Evolutionary conservation across 306 rosid genomes (phyloP).

Genomic region (Coriaria nepalensis): DNA sequence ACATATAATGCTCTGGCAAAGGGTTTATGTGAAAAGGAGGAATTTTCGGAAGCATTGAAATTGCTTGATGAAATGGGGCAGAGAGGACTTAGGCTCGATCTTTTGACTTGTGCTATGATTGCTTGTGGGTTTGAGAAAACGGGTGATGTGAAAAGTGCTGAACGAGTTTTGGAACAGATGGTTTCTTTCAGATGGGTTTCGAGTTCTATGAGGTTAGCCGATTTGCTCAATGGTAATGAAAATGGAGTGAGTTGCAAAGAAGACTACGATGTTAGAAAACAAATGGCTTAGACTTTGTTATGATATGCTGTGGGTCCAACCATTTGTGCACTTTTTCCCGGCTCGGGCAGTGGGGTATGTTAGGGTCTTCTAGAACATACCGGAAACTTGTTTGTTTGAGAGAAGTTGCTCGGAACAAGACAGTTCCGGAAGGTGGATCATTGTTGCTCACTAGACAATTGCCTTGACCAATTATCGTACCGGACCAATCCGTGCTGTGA

Average conservation of each 20-base stretch:
- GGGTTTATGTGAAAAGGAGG: conserved; percentile 17
- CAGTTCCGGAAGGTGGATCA: no score
- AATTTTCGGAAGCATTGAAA: conserved; percentile 6
- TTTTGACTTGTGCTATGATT: conserved; percentile 17
- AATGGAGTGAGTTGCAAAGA: conserved; percentile 7
- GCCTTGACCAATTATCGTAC: no score
- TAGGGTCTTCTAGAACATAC: no score
- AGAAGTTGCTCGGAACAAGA: no score
- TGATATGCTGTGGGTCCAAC: no score
- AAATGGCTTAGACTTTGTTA: no score
- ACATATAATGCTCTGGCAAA: conserved; percentile 13
- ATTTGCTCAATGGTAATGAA: conserved; percentile 13
- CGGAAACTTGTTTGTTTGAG: no score
- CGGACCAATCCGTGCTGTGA: no score
- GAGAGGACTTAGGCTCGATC: conserved; percentile 15
- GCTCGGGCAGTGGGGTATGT: no score
- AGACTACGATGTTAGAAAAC: no score
- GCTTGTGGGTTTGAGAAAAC: conserved; percentile 19
- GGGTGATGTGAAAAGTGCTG: conserved; percentile 20
- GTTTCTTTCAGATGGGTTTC: conserved; percentile 29
- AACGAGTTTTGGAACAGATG: conserved; percentile 20
- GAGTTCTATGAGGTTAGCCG: conserved; percentile 14
- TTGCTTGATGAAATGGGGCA: conserved; percentile 23
- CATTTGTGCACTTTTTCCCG: no score
- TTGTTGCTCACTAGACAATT: no score